Base-by-base conservation (phyloP, 305 asterid species). In the Fraxinus sp. region DNA sequence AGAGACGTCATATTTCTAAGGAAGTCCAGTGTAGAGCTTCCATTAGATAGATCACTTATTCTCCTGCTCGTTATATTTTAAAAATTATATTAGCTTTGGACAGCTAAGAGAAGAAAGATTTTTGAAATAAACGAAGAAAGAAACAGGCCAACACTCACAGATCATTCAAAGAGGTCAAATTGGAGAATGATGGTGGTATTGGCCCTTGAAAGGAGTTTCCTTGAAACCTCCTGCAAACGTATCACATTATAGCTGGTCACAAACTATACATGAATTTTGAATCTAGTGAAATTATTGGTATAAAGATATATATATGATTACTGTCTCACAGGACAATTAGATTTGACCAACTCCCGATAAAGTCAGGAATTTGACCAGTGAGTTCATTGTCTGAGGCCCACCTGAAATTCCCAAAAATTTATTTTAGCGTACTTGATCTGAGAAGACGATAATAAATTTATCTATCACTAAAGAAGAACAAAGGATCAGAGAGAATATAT, bases 1-100 rank as follows among this genome's bases (percentile, higher is more conserved):
- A 96, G 85, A 78, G 92, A 83, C 36, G 20, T 86, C 95, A 94
- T 84, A 72, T 89, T 85, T 83, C 83, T 80, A 83, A n/a, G 85
- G 76, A 96, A 93, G 87, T 88, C 92, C 35, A 32, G 35, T 3
- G 35, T 32, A 32, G 35, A 32, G 35, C 35, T 32, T 32, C 35
- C 35, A 32, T 91, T 93, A 37, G 91, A 87, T 84, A 95, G 75
- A 85, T 92, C 97, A 76, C 97, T 88, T 90, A 95, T 90, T 89
- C 96, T 91, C 97, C 98, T 95, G 87, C 52, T 41, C 26, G 81
- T 59, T 81, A 78, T 75, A 81, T 9, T 5, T n/a, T 6, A 72
- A 20, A 6, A 35, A 70, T 77, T 79, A 26, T 18, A 64, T 85
- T 77, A 90, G 71, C 39, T 64, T 77, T 37, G 33, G 64, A 55